Conservation (phyloP, 2,329 filamentous ascomycete species). For the Davidsoniella neocaledoniae region DNA sequence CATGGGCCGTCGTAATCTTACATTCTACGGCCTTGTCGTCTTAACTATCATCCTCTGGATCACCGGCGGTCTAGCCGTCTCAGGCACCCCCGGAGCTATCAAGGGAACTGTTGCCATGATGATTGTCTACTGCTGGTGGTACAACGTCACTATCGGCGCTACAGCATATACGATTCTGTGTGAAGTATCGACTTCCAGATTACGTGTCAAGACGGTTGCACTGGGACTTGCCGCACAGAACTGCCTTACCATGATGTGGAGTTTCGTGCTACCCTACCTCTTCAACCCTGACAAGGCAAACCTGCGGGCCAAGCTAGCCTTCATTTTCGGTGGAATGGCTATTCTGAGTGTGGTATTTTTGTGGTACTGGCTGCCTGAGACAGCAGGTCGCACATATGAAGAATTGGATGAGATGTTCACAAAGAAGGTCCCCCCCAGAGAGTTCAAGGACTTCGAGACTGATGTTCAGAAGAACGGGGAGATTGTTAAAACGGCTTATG, state of each 20-base stretch:
- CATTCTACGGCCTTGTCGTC: constrained; percentile 18
- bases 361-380: constrained; percentile 12
- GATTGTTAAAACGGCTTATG: neutral
- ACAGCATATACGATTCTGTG: constrained; percentile 22
- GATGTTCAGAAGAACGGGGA: neutral
- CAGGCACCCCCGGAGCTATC: constrained; percentile 11
- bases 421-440: constrained; percentile 16
- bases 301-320: constrained; percentile 20
- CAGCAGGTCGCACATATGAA: constrained; percentile 5
- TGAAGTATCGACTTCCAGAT: constrained; percentile 21
- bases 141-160: constrained; percentile 22
- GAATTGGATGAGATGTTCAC: constrained; percentile 11
- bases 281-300: constrained; percentile 17
- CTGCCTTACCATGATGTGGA: constrained; percentile 12
- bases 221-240: constrained; percentile 21
- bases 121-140: constrained; percentile 17
- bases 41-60: constrained; percentile 25
- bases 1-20: constrained; percentile 18
- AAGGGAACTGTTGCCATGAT: constrained; percentile 21
- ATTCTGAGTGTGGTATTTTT: constrained; percentile 16
- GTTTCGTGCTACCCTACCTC: constrained; percentile 13
- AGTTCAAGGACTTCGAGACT: constrained; percentile 17
- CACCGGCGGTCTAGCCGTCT: constrained; percentile 20
- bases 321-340: constrained; percentile 22
- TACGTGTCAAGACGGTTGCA: constrained; percentile 23